phyloP scores from a whole-genome alignment of 2,329 filamentous ascomycete species.

The Fusarium sp. region DNA sequence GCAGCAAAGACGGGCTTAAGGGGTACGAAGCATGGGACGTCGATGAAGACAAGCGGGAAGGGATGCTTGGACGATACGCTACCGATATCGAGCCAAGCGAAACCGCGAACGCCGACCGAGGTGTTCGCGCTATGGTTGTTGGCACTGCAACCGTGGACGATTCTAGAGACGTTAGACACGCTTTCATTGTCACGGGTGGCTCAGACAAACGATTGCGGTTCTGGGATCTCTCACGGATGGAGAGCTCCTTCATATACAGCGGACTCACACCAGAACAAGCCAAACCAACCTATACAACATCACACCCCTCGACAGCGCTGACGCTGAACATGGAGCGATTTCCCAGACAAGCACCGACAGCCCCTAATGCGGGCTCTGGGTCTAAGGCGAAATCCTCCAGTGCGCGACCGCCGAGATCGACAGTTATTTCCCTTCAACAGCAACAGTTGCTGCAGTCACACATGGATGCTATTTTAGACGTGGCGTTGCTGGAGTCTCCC shows the following conservation, averaged over 20 bases:
- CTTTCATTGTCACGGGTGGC: constrained; percentile 88
- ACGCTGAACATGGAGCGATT: constrained; percentile 74
- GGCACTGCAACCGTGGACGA: constrained; percentile 78
- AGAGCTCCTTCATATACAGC: constrained; percentile 83
- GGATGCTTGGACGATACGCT: constrained; percentile 87
- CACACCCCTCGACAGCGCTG: constrained; percentile 71
- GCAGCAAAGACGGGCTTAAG: constrained; percentile 68
- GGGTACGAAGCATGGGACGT: constrained; percentile 87
- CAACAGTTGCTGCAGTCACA: constrained; percentile 87
- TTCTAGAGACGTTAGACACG: constrained; percentile 77
- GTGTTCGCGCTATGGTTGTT: constrained; percentile 79
- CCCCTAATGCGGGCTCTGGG: constrained; percentile 47
- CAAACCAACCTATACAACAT: constrained; percentile 76
- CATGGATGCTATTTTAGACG: constrained; percentile 86
- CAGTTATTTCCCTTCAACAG: constrained; percentile 88
- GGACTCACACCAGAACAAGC: constrained; percentile 77
- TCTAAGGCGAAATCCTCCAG: constrained; percentile 47
- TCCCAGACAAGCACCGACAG: constrained; percentile 53
- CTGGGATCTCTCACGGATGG: constrained; percentile 86
- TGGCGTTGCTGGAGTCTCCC: constrained; percentile 87
- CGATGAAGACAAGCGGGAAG: constrained; percentile 88
- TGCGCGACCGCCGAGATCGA: constrained; percentile 73
- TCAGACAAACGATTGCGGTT: constrained; percentile 92
- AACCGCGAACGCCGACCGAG: constrained; percentile 67
- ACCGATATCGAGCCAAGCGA: constrained; percentile 74